Evolutionary conservation across 2,329 filamentous ascomycete species (phyloP).

Genomic region (Coccinonectria pachysandricola): DNA sequence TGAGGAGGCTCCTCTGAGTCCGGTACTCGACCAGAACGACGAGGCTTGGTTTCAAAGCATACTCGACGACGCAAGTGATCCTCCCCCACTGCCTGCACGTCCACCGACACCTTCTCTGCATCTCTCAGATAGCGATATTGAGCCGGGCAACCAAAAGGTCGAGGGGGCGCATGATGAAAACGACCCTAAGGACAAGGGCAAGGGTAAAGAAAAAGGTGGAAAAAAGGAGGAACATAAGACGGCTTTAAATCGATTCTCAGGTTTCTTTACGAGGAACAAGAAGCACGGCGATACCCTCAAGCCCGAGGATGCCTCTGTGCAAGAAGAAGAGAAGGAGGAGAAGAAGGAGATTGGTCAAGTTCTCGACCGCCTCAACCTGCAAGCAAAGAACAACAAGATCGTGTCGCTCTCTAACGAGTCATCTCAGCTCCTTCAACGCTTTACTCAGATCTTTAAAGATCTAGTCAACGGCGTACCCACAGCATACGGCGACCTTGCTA

Average conservation of each 20-base stretch:
- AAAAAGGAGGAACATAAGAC: slow-evolving; percentile 25
- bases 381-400: slow-evolving; percentile 74
- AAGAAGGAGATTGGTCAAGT: slow-evolving; percentile 66
- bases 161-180: slow-evolving; percentile 20
- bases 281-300: slow-evolving; percentile 28
- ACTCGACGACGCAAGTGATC: slow-evolving; percentile 33
- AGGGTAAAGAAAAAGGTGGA: slow-evolving; percentile 8
- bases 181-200: slow-evolving; percentile 22
- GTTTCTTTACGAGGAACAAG: slow-evolving; percentile 27
- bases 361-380: slow-evolving; percentile 75
- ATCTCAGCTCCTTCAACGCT: slow-evolving; percentile 68
- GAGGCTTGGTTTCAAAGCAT: slow-evolving; percentile 48
- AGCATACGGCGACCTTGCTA: slow-evolving; percentile 77
- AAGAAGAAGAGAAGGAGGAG: slow-evolving; percentile 37
- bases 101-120: slow-evolving; percentile 40
- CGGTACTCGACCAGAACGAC: slow-evolving; percentile 45
- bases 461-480: slow-evolving; percentile 87
- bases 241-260: slow-evolving; percentile 22
- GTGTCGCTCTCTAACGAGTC: slow-evolving; percentile 80
- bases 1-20: slow-evolving; percentile 19
- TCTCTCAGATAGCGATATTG: slow-evolving; percentile 13
- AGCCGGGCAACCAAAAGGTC: slow-evolving; percentile 1
- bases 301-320: slow-evolving; percentile 30
- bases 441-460: slow-evolving; percentile 87
- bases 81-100: slow-evolving; percentile 46